phyloP scores from a whole-genome alignment of 176 grass and related monocot genomes.

The Oryza glumipatula region DNA sequence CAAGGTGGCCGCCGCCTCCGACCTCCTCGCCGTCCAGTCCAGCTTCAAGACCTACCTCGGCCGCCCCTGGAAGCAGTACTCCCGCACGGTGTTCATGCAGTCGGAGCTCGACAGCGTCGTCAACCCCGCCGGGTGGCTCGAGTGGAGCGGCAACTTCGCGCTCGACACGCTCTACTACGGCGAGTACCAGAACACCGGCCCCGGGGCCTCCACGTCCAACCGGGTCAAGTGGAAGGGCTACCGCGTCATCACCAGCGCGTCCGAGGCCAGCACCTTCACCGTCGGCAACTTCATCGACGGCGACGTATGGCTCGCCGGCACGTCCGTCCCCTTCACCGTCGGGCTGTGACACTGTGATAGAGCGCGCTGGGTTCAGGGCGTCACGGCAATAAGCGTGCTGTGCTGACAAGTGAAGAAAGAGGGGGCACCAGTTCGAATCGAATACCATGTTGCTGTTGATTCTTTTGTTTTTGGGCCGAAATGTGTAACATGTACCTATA shows the following conservation, averaged over 20 bases:
- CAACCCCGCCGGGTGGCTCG: conserved; percentile 24
- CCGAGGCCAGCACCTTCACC: neutral
- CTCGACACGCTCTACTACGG: neutral
- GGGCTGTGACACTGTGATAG: conserved; percentile 42
- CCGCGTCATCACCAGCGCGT: neutral
- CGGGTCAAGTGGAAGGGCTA: neutral
- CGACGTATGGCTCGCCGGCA: conserved; percentile 64
- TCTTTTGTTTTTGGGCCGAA: conserved; percentile 1
- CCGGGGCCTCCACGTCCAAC: neutral
- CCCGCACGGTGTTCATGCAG: conserved; percentile 66
- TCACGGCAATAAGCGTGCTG: neutral
- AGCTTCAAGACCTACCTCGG: conserved; percentile 62
- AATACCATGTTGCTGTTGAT: neutral
- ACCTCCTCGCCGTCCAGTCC: conserved; percentile 49
- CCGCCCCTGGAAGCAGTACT: conserved; percentile 80
- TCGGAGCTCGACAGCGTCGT: conserved; percentile 59
- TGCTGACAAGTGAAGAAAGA: neutral
- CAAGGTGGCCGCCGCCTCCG: conserved; percentile 66
- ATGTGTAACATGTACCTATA: neutral
- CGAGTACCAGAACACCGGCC: neutral
- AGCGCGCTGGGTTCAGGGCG: neutral
- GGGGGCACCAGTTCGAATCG: neutral
- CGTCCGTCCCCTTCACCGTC: conserved; percentile 55
- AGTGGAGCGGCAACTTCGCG: neutral
- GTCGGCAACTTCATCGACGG: conserved; percentile 71